Evolutionary conservation across 2,329 filamentous ascomycete species (phyloP).

Genomic region (Westerdykella aurantiaca): DNA sequence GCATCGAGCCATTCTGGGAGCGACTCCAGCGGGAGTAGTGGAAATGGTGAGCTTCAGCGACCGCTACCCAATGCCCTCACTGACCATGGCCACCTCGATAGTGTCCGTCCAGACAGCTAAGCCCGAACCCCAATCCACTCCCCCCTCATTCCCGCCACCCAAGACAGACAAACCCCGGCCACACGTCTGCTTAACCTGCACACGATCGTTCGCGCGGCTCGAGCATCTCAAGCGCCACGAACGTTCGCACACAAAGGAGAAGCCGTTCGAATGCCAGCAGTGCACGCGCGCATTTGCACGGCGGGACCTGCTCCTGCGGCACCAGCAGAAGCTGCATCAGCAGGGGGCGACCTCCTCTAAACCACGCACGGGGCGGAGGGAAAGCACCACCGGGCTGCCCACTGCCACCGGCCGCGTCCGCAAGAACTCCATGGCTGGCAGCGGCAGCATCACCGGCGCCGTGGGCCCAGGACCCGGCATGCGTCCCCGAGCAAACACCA

Average conservation of each 20-base stretch:
- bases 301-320: slow-evolving; percentile 81
- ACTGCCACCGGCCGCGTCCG: slow-evolving; percentile 68
- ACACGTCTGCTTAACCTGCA: slow-evolving; percentile 87
- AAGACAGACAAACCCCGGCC: slow-evolving; percentile 97
- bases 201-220: slow-evolving; percentile 84
- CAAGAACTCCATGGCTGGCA: slow-evolving; percentile 81
- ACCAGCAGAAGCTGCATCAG: slow-evolving; percentile 98
- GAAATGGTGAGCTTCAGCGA: slow-evolving; percentile 24
- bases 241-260: slow-evolving; percentile 96
- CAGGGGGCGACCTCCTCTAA: slow-evolving; percentile 81
- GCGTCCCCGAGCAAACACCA: slow-evolving; percentile 89
- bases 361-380: slow-evolving; percentile 74
- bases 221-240: slow-evolving; percentile 98
- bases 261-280: slow-evolving; percentile 95
- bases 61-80: not conserved
- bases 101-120: slow-evolving; percentile 31
- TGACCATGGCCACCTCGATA: slow-evolving; percentile 18
- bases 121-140: slow-evolving; percentile 21
- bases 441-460: slow-evolving; percentile 35
- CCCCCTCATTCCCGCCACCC: slow-evolving; percentile 61
- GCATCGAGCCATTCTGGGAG: slow-evolving; percentile 23
- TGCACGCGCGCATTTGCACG: slow-evolving; percentile 92
- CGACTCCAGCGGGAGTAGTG: slow-evolving; percentile 26
- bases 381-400: slow-evolving; percentile 73
- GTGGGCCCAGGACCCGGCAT: slow-evolving; percentile 51